Evolutionary conservation across 352 stramenopile genomes (phyloP), one percentile per base, ranked within the genome.

Genomic region (Aphanomyces astaci): DNA sequence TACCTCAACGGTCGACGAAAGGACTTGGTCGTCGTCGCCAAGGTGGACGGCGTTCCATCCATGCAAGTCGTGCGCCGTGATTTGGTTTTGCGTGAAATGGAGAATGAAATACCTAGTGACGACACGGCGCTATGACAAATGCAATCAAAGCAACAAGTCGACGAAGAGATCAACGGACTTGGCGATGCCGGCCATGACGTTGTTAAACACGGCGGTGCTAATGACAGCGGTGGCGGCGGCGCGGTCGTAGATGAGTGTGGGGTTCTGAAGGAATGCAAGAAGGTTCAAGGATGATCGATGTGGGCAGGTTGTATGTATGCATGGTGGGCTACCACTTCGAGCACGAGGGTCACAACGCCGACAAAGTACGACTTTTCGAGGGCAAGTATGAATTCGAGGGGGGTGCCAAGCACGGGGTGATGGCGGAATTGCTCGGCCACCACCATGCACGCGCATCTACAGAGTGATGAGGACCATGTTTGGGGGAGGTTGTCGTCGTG

Each of bases 31-130:
- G 17, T 57, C 51, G 7, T 33, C 24, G n/a, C 33, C 22, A 36
- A n/a, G 19, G 22, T 43, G 25, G n/a, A 60, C 4, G 11, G 9
- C 19, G 19, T 68, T 57, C 62, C 62, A 68, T 28, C 62, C 62
- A 24, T 59, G 24, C 39, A 68, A 32, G 17, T 59, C 27, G 24
- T 68, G 62, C 4, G 62, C 62, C 9, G 11, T 24, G n/a, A 68
- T 60, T 43, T 68, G 62, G 19, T 59, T 28, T 22, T 51, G 31
- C 5, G 62, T 68, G 43, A 43, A 68, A 33, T 68, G 62, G 19
- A 59, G n/a, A 22, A 68, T 60, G 39, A 68, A 68, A 46, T 68
- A 68, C 48, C 62, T 68, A 66, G 5, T 39, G 51, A 7, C 25
- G 13, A 22, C 22, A 22, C 10, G 30, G 5, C 4, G 51, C 5